Evolutionary conservation across 2,329 filamentous ascomycete species (phyloP).

Genomic region (Colletotrichum orbiculare): DNA sequence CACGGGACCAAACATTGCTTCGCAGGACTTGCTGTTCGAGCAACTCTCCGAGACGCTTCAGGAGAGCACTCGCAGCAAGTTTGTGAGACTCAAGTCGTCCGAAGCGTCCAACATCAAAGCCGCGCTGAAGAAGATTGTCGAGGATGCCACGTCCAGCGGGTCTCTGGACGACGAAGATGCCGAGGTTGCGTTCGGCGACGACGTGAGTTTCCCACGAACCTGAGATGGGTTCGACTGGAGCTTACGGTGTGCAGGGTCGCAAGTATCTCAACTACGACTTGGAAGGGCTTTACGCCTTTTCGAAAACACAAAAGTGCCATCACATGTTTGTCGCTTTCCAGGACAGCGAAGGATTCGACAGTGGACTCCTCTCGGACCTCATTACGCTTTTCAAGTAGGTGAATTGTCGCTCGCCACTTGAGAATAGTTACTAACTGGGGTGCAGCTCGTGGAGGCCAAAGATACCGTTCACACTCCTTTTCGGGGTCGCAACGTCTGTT

Average conservation of each 20-base stretch:
- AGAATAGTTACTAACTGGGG: conserved; percentile 1
- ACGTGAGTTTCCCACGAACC: conserved; percentile 52
- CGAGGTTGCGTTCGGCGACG: conserved; percentile 56
- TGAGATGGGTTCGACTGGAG: not conserved
- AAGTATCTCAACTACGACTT: conserved; percentile 83
- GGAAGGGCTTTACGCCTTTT: conserved; percentile 73
- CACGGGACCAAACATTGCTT: conserved; percentile 82
- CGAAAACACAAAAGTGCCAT: conserved; percentile 62
- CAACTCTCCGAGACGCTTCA: conserved; percentile 72
- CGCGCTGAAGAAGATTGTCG: conserved; percentile 78
- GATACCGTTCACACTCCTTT: conserved; percentile 80
- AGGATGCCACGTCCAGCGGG: conserved; percentile 63
- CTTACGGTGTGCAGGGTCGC: conserved; percentile 59
- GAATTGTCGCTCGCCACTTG: not conserved
- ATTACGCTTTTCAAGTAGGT: conserved; percentile 74
- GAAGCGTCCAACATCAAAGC: conserved; percentile 81
- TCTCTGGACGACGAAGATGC: conserved; percentile 66
- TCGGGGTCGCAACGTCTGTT: conserved; percentile 84
- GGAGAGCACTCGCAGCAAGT: conserved; percentile 59
- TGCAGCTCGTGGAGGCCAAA: conserved; percentile 75
- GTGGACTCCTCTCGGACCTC: conserved; percentile 75
- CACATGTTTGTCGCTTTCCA: conserved; percentile 80
- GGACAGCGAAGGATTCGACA: conserved; percentile 86
- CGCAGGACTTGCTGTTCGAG: conserved; percentile 78
- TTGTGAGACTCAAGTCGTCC: conserved; percentile 75